Evolutionary conservation across 2,329 filamentous ascomycete species (phyloP).

Genomic region (Sporothrix inflata): DNA sequence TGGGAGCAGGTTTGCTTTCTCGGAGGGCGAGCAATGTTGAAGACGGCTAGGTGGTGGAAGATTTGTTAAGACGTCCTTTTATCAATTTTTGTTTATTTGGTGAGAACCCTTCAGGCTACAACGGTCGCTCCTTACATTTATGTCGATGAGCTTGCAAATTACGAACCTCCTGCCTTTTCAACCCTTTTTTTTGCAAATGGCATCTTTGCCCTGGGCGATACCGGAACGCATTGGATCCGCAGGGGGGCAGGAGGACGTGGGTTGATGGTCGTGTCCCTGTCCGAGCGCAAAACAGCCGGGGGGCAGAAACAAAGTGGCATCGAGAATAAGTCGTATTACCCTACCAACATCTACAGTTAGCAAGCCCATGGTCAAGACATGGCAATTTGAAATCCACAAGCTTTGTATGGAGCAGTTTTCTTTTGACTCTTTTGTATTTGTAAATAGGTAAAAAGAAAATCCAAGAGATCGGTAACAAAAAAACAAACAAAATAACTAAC

Average conservation of each 20-base stretch:
- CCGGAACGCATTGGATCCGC: conserved; percentile 16
- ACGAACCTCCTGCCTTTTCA: background rate
- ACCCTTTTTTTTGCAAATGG: background rate
- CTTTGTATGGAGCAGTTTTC: background rate
- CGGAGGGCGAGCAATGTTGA: too few species aligned
- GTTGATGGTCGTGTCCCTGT: conserved; percentile 5
- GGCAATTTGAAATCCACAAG: too few species aligned
- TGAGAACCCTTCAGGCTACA: background rate
- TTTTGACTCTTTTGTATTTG: background rate
- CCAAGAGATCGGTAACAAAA: background rate
- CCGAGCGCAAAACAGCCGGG: conserved; percentile 6
- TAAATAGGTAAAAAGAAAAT: background rate
- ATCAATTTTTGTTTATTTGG: background rate
- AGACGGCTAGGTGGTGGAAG: background rate
- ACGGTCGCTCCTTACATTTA: background rate
- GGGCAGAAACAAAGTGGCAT: background rate
- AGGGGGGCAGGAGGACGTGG: background rate
- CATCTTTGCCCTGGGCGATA: background rate
- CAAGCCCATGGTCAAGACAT: too few species aligned
- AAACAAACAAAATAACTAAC: background rate
- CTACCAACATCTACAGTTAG: too few species aligned
- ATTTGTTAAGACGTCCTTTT: background rate
- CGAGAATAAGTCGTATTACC: too few species aligned
- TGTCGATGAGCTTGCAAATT: background rate
- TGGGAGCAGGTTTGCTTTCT: background rate